phyloP scores from a whole-genome alignment of 176 grass and related monocot genomes.

The Phyllostachys edulis region DNA sequence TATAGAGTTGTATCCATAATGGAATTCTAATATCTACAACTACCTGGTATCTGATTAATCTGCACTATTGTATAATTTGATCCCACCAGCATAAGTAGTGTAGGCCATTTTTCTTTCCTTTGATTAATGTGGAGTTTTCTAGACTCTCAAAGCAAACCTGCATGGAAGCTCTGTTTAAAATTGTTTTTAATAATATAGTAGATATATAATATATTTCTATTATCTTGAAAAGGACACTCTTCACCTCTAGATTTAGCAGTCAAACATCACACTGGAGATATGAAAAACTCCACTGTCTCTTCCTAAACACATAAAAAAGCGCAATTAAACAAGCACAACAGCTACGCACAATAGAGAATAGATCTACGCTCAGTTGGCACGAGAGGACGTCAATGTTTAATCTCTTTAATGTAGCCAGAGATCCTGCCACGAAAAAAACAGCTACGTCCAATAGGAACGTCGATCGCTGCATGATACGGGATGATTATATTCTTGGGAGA shows the following conservation, averaged over 20 bases:
- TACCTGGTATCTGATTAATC: too few species aligned
- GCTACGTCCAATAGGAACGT: neutral
- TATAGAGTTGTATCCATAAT: too few species aligned
- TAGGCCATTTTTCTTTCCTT: neutral
- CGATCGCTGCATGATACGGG: neutral
- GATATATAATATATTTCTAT: neutral
- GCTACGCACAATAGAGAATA: too few species aligned
- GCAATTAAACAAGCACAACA: neutral
- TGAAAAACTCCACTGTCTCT: neutral
- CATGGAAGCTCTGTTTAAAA: neutral
- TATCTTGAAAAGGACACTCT: neutral
- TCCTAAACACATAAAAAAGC: constrained; percentile 4
- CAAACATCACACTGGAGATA: neutral
- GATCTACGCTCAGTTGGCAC: too few species aligned
- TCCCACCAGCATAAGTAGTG: neutral
- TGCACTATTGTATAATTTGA: too few species aligned
- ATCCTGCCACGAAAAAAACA: too few species aligned
- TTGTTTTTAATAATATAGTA: neutral
- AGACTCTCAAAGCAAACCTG: neutral
- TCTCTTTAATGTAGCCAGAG: too few species aligned
- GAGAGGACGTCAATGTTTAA: too few species aligned
- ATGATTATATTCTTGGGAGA: constrained; percentile 6
- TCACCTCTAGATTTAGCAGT: neutral
- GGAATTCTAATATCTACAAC: too few species aligned
- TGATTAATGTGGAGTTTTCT: neutral